Base-by-base conservation (phyloP, 495 filamentous ascomycete genomes). In the Lasiosphaeriaceae sp. region DNA sequence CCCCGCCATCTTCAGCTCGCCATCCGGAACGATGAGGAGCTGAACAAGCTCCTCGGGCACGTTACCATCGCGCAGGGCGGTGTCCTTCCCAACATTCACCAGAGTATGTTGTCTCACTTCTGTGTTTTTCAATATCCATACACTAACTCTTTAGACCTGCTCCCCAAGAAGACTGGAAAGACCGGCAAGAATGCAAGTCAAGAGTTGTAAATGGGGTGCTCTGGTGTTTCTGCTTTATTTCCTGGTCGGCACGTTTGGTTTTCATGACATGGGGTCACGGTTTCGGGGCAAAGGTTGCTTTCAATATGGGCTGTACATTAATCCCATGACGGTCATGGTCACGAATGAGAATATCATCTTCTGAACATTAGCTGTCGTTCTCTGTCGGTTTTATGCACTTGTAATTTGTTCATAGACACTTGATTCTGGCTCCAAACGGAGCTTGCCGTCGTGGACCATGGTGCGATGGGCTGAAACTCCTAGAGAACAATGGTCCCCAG, bases 21-120 rank as follows among this genome's bases (percentile, higher is more conserved):
- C 76, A 98, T 98, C 81, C 89, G 94, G 65, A 97, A 97, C 77
- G 94, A 98, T 77, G 92, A 98, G 85, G 94, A 98, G 77, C 76
- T 98, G 90, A 97, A 98, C 88, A 98, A 98, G 85, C 91, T 98
- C 48, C 83, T 98, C 53, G 94, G 94, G 55, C 94, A 97, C 72
- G 94, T 97, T 79, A 98, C 94, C 72, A 98, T 98, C 68, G 94
- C 94, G 69, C 94, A 97, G 79, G 94, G 94, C 80, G 94, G 94
- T 96, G 94, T 98, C 62, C 83, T 98, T 53, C 94, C 94, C 73
- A 96, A 96, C 85, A 96, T 96, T 62, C 92, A 97, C 82, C 90
- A 95, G 77, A 97, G 92, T 96, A 83, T 63, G 92, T 83, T 59
- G 82, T 58, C 39, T 12, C 2, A 20, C n/a, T 4, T 6, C 39